A percentile compares a stretch with the other conserved stretches of the same genome.
These are phyloP conservation scores for Fusarium anguioides DNA, from an alignment of 2,329 filamentous ascomycete species.

Conservation along the genomic window DNA sequence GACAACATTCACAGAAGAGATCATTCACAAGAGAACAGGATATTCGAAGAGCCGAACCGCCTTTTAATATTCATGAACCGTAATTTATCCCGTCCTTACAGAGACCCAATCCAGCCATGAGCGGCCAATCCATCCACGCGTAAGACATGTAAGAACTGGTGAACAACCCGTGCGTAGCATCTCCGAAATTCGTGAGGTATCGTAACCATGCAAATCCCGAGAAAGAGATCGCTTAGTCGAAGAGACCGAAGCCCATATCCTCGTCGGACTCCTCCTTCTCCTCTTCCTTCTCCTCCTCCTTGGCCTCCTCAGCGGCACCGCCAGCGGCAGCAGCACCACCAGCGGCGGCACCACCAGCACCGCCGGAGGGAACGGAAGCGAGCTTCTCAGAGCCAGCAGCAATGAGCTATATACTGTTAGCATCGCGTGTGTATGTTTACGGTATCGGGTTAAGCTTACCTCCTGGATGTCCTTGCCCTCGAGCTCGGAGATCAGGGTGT, in stretches of 20 bases:
- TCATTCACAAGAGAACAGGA: background rate
- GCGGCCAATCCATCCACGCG: slow-evolving; percentile 48
- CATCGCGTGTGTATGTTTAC: background rate
- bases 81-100: slow-evolving; percentile 45
- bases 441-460: slow-evolving; percentile 66
- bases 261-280: slow-evolving; percentile 71
- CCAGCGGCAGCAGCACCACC: slow-evolving; percentile 75
- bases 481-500: slow-evolving; percentile 89
- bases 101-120: slow-evolving; percentile 48
- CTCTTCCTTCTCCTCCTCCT: slow-evolving; percentile 86
- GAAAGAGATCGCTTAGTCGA: slow-evolving; percentile 68
- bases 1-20: background rate
- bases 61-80: slow-evolving; percentile 47
- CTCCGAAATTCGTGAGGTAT: slow-evolving; percentile 50
- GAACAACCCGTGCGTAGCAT: slow-evolving; percentile 49
- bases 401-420: slow-evolving; percentile 76
- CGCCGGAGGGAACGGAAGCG: slow-evolving; percentile 95
- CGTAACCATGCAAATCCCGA: slow-evolving; percentile 46
- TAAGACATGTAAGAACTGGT: slow-evolving; percentile 47
- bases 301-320: slow-evolving; percentile 74
- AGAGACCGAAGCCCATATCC: slow-evolving; percentile 82
- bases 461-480: slow-evolving; percentile 92
- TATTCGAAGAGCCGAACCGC: slow-evolving; percentile 45
- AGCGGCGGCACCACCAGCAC: slow-evolving; percentile 77
- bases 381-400: slow-evolving; percentile 90